These are phyloP conservation scores for Lentinula edodes DNA, from an alignment of 768 basidiomycete genomes.

Conservation along the genomic window DNA sequence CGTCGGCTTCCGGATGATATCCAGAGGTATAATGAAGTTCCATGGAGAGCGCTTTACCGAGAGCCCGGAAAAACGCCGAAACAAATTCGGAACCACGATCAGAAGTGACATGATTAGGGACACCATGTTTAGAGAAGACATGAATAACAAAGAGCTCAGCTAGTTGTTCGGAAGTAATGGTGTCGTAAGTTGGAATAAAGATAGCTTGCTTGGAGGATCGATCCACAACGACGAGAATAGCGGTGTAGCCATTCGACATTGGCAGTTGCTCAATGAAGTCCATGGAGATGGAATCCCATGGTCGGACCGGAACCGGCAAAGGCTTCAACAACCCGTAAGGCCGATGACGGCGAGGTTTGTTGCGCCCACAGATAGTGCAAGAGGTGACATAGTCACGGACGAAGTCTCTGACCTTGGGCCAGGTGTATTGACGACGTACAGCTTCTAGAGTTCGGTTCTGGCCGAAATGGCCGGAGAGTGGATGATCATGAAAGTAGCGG, in stretches of 20 bases:
- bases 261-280: slow-evolving; percentile 22
- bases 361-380: slow-evolving; percentile 18
- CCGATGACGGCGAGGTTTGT: slow-evolving; percentile 18
- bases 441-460: slow-evolving; percentile 16
- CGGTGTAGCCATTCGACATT: slow-evolving; percentile 9
- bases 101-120: slow-evolving; percentile 13
- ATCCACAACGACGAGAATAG: slow-evolving; percentile 10
- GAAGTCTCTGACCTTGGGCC: slow-evolving; percentile 3
- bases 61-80: slow-evolving; percentile 13
- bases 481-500: slow-evolving; percentile 17
- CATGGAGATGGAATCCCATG: slow-evolving; percentile 18
- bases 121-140: slow-evolving; percentile 18
- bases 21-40: slow-evolving; percentile 13
- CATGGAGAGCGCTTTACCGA: slow-evolving; percentile 11
- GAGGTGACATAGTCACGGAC: slow-evolving; percentile 14
- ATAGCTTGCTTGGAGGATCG: slow-evolving; percentile 6
- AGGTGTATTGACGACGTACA: not conserved
- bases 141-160: slow-evolving; percentile 11
- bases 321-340: slow-evolving; percentile 14
- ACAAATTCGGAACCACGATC: slow-evolving; percentile 16
- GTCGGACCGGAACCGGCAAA: slow-evolving; percentile 14
- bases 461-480: slow-evolving; percentile 25
- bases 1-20: slow-evolving; percentile 18
- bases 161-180: slow-evolving; percentile 9
- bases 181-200: slow-evolving; percentile 10